Evolutionary conservation across 257 asterid genomes (phyloP), one percentile per base, ranked within the genome.

Genomic region (Ajuga chamaepitys): DNA sequence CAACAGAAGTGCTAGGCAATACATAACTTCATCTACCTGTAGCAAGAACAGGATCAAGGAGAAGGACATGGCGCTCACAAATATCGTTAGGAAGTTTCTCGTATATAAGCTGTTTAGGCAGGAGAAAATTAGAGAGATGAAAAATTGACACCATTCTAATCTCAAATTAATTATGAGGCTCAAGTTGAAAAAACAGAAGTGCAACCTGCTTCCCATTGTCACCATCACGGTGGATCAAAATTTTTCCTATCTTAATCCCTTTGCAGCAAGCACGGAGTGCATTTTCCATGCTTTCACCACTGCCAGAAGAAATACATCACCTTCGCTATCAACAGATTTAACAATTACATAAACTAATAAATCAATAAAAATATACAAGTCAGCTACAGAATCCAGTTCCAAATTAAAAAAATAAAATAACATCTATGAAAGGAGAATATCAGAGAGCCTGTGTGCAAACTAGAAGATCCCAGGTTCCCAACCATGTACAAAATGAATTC

Each of bases 241-340:
- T 90, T 80, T 94, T 94, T 70, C 99, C 99, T 46, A 94, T 94
- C 80, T 94, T 94, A 58, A 94, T 90, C 71, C 99, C 97, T 80
- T 94, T 94, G 83, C 99, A 94, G 76, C 99, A 94, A 74, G 99
- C 99, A 35, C 99, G 95, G 60, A 94, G 68, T 52, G 99, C 99
- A 45, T 94, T 94, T 81, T 94, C 99, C 99, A 94, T 94, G 79
- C 99, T 90, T 78, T 94, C 99, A 58, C 99, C 99, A 78, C 99
- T 94, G 82, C 18, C 68, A 62, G 46, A 66, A 48, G 45, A 74
- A 47, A 46, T 5, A 47, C 60, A 55, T 13, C 22, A 37, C 37
- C 28, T 48, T 45, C 46, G 4, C 14, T 28, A 22, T 41, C 26
- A 69, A 63, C 9, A 65, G 62, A 65, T 34, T 16, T n/a, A 14